Evolutionary conservation across 805 yeast species (phyloP), one percentile per base, ranked within the genome.

Genomic region (Saccharomycopsis olivae): DNA sequence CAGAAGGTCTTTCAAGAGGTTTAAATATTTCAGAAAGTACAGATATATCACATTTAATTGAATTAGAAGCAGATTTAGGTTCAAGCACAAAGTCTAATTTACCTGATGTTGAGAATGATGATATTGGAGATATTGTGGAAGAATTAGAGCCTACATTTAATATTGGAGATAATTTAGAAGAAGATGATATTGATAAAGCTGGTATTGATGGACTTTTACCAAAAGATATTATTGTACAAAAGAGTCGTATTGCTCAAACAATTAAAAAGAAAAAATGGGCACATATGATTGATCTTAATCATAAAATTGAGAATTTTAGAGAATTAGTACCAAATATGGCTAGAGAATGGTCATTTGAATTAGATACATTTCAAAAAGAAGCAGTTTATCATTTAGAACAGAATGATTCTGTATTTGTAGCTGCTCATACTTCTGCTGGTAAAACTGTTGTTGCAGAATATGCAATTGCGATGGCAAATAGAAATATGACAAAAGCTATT

Each of bases 381-480:
- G 98, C 99, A 0, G 82, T 92, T 0, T 92, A 83, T 54, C 97
- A 88, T 59, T 65, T 92, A 46, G 99, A 92, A 54, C 95, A 87
- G 58, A 97, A 97, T 29, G 98, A 92, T 54, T 89, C 97, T 5
- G 99, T 92, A 3, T 92, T 92, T 60, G 95, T 92, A 2, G 97
- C 97, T 3, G 99, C 99, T 0, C 98, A 89, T 58, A 89, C 98
- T 0, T 89, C 97, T 3, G 98, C 98, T 0, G 98, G 98, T 61
- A 89, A 89, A 55, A 89, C 98, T 0, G 98, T 89, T 3, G 95
- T 92, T 19, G 98, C 98, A 0, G 98, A 89, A 56, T 89, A 89
- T 56, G 97, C 97, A 3, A 92, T 89, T 58, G 95, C 97, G 3
- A 80, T 89, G 95, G 94, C 97, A 1, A 73, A 78, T 46, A 68